Evolutionary conservation across 306 rosid species (phyloP).

Genomic region (Medicago truncatula): DNA sequence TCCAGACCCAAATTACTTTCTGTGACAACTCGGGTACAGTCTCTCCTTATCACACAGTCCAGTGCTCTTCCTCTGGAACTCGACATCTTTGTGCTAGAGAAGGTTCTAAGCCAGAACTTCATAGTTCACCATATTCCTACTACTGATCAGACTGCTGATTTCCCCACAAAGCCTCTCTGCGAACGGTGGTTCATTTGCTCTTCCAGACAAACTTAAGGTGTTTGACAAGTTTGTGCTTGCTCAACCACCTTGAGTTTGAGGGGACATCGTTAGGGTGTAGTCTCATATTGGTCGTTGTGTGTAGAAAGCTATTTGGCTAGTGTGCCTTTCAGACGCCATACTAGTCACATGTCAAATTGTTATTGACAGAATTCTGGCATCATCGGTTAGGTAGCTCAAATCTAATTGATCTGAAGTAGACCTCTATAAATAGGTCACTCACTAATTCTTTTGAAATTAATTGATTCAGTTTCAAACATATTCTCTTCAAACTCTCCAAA

Average conservation of each 20-base stretch:
- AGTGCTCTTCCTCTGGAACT: too few species aligned
- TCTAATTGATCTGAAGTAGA: slow-evolving; percentile 24
- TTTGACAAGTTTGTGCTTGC: background rate
- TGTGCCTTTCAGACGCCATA: background rate
- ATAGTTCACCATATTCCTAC: too few species aligned
- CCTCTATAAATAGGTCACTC: slow-evolving; percentile 9
- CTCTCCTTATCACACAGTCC: too few species aligned
- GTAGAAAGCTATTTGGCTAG: background rate
- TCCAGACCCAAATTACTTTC: too few species aligned
- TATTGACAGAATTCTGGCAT: background rate
- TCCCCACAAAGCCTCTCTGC: slow-evolving; percentile 1
- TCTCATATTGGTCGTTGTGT: background rate
- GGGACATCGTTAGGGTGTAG: background rate
- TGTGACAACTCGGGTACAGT: too few species aligned
- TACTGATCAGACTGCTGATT: background rate
- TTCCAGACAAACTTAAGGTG: slow-evolving; percentile 6
- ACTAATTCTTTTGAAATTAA: background rate
- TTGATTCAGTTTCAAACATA: slow-evolving; percentile 2
- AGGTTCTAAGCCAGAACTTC: too few species aligned
- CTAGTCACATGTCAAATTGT: background rate
- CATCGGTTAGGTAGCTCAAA: background rate
- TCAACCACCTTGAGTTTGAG: slow-evolving; percentile 10
- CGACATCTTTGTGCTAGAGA: too few species aligned
- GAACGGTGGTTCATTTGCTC: background rate
- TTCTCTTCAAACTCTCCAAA: background rate